Percentiles rank a stretch among this genome's conserved stretches.
Conservation (phyloP, 768 basidiomycete genomes). For the Termitomyces sp. region DNA sequence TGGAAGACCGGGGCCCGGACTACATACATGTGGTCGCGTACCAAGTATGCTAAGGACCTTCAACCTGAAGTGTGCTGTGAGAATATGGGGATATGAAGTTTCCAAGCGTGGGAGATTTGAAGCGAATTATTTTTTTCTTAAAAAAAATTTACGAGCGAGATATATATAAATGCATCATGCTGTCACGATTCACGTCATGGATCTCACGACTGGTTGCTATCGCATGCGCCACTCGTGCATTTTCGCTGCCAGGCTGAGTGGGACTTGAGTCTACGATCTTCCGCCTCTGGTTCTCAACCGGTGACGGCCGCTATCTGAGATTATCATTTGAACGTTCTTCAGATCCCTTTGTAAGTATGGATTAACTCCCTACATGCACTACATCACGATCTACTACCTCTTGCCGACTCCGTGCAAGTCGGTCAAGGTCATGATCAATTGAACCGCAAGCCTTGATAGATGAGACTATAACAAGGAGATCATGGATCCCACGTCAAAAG, state of each 20-base stretch:
- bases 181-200: neutral
- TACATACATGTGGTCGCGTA: too few species aligned
- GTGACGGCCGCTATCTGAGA: neutral
- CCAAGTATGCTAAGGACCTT: too few species aligned
- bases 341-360: neutral
- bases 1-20: too few species aligned
- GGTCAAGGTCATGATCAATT: neutral
- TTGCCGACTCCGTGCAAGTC: neutral
- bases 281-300: neutral
- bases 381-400: neutral
- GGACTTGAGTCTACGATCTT: neutral
- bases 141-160: too few species aligned
- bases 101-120: neutral
- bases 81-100: neutral
- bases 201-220: neutral
- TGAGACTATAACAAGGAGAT: neutral
- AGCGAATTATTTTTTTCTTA: too few species aligned
- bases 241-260: neutral
- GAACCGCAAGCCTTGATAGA: neutral
- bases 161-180: too few species aligned
- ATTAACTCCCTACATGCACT: neutral
- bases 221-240: neutral
- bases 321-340: neutral
- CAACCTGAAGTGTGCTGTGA: too few species aligned
- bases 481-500: neutral